Conservation (phyloP, 2,329 filamentous ascomycete genomes). For the Aquanectria penicillioides region DNA sequence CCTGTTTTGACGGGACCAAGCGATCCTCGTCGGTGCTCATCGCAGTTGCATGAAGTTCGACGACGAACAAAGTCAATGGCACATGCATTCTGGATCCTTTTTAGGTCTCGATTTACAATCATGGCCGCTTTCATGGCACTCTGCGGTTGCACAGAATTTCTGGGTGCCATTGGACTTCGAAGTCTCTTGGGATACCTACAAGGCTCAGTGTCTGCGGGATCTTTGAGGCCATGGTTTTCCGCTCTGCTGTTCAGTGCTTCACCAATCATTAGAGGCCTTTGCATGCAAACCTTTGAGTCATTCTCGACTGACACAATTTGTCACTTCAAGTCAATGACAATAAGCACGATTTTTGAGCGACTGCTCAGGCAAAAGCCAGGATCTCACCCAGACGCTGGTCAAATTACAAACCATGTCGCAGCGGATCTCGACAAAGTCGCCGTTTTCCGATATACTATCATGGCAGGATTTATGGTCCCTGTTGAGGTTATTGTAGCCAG, state of each 20-base stretch:
- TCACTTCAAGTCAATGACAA: slow-evolving; percentile 10
- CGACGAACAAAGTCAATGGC: not conserved
- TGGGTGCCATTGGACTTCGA: slow-evolving; percentile 10
- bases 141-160: slow-evolving; percentile 10
- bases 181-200: slow-evolving; percentile 1
- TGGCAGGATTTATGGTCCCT: slow-evolving; percentile 17
- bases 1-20: too few relatives aligned
- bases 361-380: too few relatives aligned
- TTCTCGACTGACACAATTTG: slow-evolving; percentile 15
- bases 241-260: slow-evolving; percentile 5
- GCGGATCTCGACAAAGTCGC: slow-evolving; percentile 15
- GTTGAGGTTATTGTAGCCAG: slow-evolving; percentile 11
- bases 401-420: slow-evolving; percentile 5
- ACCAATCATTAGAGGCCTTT: slow-evolving; percentile 7
- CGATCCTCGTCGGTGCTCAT: too few relatives aligned
- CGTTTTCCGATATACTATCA: slow-evolving; percentile 8
- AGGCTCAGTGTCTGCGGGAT: not conserved
- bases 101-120: not conserved
- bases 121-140: slow-evolving; percentile 9
- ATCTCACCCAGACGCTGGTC: not conserved
- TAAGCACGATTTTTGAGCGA: not conserved
- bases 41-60: too few relatives aligned
- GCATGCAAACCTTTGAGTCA: slow-evolving; percentile 18
- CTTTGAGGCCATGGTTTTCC: slow-evolving; percentile 12
- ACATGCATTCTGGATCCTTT: not conserved